Conservation (phyloP, 345 rosid genomes). For the Anastatica hierochuntica region DNA sequence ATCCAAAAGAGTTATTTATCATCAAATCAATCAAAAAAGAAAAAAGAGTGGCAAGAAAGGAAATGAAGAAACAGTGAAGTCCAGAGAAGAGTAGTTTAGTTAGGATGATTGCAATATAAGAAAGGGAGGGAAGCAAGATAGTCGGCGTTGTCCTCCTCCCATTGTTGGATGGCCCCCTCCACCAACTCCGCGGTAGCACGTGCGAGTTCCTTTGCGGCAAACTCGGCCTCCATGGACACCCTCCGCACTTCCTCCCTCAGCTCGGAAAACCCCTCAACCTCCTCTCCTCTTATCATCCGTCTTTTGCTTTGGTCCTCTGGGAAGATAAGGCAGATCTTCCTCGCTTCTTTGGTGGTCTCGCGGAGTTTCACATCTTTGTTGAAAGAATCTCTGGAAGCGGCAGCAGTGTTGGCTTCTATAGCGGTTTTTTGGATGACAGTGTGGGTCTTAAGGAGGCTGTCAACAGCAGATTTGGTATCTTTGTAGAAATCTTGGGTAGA, state of each 20-base stretch:
- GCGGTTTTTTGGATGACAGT: slow-evolving; percentile 2
- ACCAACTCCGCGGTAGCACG: slow-evolving; percentile 6
- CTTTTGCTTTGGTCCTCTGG: background rate
- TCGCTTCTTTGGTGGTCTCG: no score
- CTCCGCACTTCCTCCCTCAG: slow-evolving; percentile 15
- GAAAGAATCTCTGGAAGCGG: background rate
- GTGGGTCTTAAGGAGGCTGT: slow-evolving; percentile 1
- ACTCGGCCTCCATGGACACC: slow-evolving; percentile 4
- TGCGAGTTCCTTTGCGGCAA: slow-evolving; percentile 1
- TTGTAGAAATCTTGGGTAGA: background rate
- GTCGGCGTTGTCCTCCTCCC: slow-evolving; percentile 23
- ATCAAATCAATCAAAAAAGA: background rate
- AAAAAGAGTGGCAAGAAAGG: background rate
- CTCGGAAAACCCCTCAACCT: slow-evolving; percentile 14
- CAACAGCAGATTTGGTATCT: background rate
- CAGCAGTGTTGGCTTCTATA: background rate
- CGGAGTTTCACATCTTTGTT: no score
- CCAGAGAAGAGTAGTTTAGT: background rate
- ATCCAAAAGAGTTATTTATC: no score
- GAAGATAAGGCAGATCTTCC: background rate
- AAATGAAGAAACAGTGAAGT: background rate
- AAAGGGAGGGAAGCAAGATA: slow-evolving; percentile 16
- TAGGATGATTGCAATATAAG: background rate
- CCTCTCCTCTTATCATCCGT: slow-evolving; percentile 10
- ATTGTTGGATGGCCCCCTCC: slow-evolving; percentile 9